Conservation (phyloP, 2,329 filamentous ascomycete species). For the Calonectria fujianensis region DNA sequence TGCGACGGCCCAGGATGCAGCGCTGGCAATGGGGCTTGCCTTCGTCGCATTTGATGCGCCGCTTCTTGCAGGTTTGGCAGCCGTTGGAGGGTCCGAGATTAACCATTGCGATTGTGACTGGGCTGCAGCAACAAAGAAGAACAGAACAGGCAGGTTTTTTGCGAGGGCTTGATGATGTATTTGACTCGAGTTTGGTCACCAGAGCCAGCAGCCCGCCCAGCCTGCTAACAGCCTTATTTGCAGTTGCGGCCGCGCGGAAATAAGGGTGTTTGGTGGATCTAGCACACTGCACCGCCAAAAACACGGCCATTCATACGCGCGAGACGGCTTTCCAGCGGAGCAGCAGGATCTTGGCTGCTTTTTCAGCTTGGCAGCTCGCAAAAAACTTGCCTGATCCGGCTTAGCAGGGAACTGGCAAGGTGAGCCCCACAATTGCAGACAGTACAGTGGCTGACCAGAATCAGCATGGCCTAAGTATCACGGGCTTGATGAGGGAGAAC, state of each 20-base stretch:
- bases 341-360: neutral
- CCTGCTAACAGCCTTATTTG: too few species aligned
- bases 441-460: neutral
- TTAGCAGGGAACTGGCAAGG: neutral
- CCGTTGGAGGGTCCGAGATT: slow-evolving; percentile 42
- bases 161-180: slow-evolving; percentile 21
- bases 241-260: neutral
- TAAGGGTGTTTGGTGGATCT: neutral
- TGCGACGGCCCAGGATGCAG: slow-evolving; percentile 27
- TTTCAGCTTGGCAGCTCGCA: neutral
- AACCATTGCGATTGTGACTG: slow-evolving; percentile 31
- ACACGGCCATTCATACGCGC: neutral
- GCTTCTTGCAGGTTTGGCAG: slow-evolving; percentile 41
- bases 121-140: neutral
- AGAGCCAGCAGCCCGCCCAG: too few species aligned
- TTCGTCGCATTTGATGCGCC: slow-evolving; percentile 42
- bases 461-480: neutral
- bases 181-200: neutral
- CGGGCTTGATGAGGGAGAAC: neutral
- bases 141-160: slow-evolving; percentile 24
- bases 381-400: neutral
- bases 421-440: neutral
- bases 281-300: neutral
- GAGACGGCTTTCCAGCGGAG: neutral
- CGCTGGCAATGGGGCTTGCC: slow-evolving; percentile 40